Evolutionary conservation across 2,329 filamentous ascomycete genomes (phyloP), one percentile per base, ranked within the genome.

Genomic region (Dactylella cylindrospora): DNA sequence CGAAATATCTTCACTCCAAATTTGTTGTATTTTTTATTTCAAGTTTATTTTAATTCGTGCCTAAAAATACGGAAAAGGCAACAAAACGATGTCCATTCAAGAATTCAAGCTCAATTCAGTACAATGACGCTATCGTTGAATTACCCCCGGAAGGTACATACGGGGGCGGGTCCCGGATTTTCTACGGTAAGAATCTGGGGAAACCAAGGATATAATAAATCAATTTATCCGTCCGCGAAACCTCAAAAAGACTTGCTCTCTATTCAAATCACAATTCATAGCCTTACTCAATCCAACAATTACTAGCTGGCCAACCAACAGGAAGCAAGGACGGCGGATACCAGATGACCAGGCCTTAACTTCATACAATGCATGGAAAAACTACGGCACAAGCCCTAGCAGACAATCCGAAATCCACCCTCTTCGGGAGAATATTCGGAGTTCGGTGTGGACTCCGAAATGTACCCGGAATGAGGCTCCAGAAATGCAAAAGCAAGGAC

Each of bases 341-440:
- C n/a, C n/a, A n/a, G n/a, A n/a, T n/a, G n/a, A n/a, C n/a, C n/a
- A n/a, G n/a, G 29, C 20, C 10, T 12, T 22, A 47, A 44, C 17
- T 31, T 33, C 20, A 49, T 17, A 35, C 28, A 23, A 38, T 31
- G 23, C 22, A 32, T 53, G 57, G 57, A 62, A 54, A 49, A 54
- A 62, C 44, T 62, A 26, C 49, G 49, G 57, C 28, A 50, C 20
- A 44, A n/a, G 19, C 31, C 32, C 29, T n/a, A 29, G 13, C 33
- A 35, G 9, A 13, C 15, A 15, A 54, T 62, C 57, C 57, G 57
- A 50, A 25, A 53, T 54, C 26, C 5, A 25, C 36, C 44, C 50
- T 38, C 20, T 45, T 62, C 57, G 57, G 57, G 44, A 31, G 49
- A 62, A 54, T 62, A 38, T 35, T 62, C 57, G 57, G 57, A 19